Evolutionary conservation across 179 eudicot genomes (phyloP).

Genomic region (Beta corolliflora): DNA sequence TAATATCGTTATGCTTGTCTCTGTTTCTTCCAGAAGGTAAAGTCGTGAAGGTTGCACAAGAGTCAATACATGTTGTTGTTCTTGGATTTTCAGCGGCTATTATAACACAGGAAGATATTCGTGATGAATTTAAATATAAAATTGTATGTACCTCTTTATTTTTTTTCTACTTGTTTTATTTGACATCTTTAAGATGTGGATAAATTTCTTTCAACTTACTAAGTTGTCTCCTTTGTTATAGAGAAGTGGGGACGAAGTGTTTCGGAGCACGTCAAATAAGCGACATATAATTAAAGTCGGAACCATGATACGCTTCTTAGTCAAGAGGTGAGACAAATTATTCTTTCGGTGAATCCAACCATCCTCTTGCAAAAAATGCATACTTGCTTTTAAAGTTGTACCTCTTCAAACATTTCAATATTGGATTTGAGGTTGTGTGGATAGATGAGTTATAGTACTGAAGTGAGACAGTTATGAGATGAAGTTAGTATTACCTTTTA

Average conservation of each 20-base stretch:
- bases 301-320: constrained; percentile 59
- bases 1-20: neutral
- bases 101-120: constrained; percentile 70
- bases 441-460: neutral
- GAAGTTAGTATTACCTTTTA: too few species aligned
- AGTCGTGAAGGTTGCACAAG: constrained; percentile 71
- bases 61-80: constrained; percentile 77
- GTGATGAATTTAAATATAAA: constrained; percentile 66
- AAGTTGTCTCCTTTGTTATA: constrained; percentile 35
- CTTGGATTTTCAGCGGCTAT: constrained; percentile 87
- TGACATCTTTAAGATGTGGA: neutral
- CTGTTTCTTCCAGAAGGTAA: constrained; percentile 65
- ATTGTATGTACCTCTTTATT: constrained; percentile 44
- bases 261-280: constrained; percentile 58
- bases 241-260: constrained; percentile 63
- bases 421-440: neutral
- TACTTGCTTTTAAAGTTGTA: neutral
- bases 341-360: neutral
- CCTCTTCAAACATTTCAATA: neutral
- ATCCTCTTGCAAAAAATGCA: neutral
- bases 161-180: neutral
- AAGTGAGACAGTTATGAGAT: neutral
- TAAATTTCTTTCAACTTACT: neutral
- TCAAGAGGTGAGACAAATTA: constrained; percentile 62
- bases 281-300: constrained; percentile 76